A percentile compares a stretch with the other conserved stretches of the same genome.
Conservation (phyloP, 768 basidiomycete species). For the Trametes cubensis region DNA sequence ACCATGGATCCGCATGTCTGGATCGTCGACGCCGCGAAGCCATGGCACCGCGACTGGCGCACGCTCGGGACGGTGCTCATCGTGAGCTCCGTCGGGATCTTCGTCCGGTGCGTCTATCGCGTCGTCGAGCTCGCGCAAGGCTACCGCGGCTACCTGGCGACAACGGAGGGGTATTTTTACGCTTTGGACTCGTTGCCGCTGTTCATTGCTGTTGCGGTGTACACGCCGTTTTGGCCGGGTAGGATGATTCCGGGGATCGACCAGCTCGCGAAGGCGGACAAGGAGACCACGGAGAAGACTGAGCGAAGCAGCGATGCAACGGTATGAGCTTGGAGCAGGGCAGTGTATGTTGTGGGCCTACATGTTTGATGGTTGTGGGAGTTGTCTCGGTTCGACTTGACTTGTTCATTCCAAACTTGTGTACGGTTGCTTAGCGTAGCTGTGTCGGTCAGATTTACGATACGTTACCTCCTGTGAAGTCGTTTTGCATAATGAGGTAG, state of each 20-base stretch:
- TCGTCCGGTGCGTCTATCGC: constrained; percentile 70
- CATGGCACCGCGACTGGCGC: constrained; percentile 63
- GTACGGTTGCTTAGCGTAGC: too few species aligned
- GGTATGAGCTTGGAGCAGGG: too few species aligned
- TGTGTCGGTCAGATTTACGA: too few species aligned
- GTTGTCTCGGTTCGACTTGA: too few species aligned
- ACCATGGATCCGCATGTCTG: constrained; percentile 45
- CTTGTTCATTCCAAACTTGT: too few species aligned
- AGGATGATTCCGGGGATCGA: constrained; percentile 44
- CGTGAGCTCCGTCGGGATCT: constrained; percentile 62
- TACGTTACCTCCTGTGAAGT: too few species aligned
- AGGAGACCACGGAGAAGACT: background rate
- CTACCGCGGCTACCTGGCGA: constrained; percentile 56
- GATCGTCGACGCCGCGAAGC: constrained; percentile 39
- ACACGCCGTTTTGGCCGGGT: constrained; percentile 68
- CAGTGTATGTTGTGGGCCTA: too few species aligned
- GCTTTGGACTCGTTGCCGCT: constrained; percentile 68
- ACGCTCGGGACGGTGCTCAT: constrained; percentile 51
- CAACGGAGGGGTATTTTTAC: constrained; percentile 65
- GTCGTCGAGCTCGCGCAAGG: constrained; percentile 62
- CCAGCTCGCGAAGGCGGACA: constrained; percentile 9
- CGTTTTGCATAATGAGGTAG: background rate
- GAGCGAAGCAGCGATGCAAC: constrained; percentile 7
- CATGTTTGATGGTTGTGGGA: too few species aligned
- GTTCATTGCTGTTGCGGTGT: constrained; percentile 58